Base-by-base conservation (phyloP, 78 protist species). In the Guillardia theta region DNA sequence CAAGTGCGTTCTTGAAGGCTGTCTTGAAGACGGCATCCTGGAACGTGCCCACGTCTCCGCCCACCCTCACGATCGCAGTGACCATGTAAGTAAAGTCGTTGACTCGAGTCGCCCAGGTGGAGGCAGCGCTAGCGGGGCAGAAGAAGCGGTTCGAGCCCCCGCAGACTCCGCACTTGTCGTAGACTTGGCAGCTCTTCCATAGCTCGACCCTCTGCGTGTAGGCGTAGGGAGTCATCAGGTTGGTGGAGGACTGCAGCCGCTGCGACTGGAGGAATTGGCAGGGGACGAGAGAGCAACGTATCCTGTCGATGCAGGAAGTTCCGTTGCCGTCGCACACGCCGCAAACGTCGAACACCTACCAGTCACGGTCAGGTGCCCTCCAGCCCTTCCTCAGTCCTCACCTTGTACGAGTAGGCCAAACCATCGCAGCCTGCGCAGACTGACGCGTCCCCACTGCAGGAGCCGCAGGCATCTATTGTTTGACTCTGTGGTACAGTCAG, bases 401-500 rank as follows among this genome's bases (percentile, higher is more conserved):
- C 87, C 36, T 37, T 37, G 47, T 44, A 37, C 3, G 47, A 37
- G 44, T 76, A 76, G 18, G 93, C 94, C 27, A 93, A 64, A 15
- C 97, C 96, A 77, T 96, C 97, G 70, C 97, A 96, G 2, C 97
- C 97, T 2, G 39, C 62, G 76, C 97, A 96, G 41, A 44, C 43
- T 6, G 64, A 54, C 44, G 15, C 46, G 39, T 76, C 53, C 6
- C 92, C 95, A 58, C 93, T 93, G 47, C 95, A 94, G 80, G 37
- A 54, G 54, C 93, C 93, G 88, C 95, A 94, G 58, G 9, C 88
- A 88, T 94, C 93, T n/a, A n/a, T n/a, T n/a, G n/a, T n/a, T n/a
- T n/a, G n/a, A n/a, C n/a, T n/a, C n/a, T n/a, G n/a, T n/a, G n/a
- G n/a, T n/a, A n/a, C n/a, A n/a, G n/a, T n/a, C n/a, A n/a, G n/a